These are phyloP conservation scores for Dendrobium nobile DNA, from an alignment of 106 monocot species.

Conservation along the genomic window DNA sequence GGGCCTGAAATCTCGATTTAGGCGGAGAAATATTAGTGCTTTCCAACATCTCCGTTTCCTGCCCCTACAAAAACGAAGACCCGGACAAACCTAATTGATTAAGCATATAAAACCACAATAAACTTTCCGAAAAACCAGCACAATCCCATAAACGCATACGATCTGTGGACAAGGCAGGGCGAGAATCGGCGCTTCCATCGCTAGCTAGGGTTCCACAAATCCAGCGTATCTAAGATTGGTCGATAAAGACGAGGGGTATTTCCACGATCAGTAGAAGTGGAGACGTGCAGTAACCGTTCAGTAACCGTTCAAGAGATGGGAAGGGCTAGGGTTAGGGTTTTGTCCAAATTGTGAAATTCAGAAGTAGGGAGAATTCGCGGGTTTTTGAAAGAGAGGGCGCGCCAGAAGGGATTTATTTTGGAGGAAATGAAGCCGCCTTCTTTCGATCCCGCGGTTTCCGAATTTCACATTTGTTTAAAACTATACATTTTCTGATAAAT, in stretches of 20 bases:
- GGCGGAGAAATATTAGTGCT: not conserved
- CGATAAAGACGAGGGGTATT: not conserved
- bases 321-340: constrained; percentile 2
- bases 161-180: not conserved
- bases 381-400: constrained; percentile 4
- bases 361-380: not conserved
- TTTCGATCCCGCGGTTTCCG: not conserved
- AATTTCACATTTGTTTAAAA: too few relatives aligned
- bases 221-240: not conserved
- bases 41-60: not conserved
- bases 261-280: not conserved
- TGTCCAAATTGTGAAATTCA: not conserved
- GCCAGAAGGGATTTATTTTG: not conserved
- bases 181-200: not conserved
- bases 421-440: not conserved
- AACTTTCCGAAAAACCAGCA: not conserved
- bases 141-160: not conserved
- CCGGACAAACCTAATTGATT: too few relatives aligned
- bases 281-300: not conserved
- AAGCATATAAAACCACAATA: not conserved
- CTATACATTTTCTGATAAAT: too few relatives aligned
- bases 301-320: not conserved
- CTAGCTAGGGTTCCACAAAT: constrained; percentile 1
- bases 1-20: too few relatives aligned
- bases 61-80: not conserved